phyloP scores from a whole-genome alignment of 2,329 filamentous ascomycete genomes.

The Sporothrix pseudoabietina region DNA sequence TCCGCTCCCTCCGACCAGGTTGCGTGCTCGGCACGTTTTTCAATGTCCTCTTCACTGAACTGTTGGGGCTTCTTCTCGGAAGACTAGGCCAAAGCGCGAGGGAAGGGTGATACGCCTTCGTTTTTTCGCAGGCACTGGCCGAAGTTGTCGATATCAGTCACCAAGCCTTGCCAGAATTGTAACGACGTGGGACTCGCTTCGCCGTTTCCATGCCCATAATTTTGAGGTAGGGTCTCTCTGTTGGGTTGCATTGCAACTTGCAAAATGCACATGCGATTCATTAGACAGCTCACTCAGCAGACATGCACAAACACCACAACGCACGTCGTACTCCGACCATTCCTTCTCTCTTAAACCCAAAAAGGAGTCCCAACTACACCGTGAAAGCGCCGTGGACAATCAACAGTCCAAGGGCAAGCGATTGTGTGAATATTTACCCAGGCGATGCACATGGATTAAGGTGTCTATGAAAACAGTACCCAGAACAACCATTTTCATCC shows the following conservation, averaged over 20 bases:
- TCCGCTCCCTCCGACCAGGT: conserved; percentile 4
- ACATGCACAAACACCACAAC: not conserved
- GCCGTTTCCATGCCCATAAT: conserved; percentile 15
- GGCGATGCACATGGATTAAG: not conserved
- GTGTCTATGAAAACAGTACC: not conserved
- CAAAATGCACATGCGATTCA: conserved; percentile 8
- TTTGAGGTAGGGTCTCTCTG: not conserved
- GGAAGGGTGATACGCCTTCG: conserved; percentile 7
- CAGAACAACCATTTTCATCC: not conserved
- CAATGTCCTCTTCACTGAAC: not conserved
- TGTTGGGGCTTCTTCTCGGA: not conserved
- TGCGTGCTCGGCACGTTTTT: conserved; percentile 11
- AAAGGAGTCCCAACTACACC: not conserved
- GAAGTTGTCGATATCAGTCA: not conserved
- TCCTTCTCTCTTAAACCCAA: not conserved
- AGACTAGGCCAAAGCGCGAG: not conserved
- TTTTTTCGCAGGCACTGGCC: not conserved
- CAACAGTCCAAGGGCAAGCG: not conserved
- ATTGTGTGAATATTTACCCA: not conserved
- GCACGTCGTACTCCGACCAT: not conserved
- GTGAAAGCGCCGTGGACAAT: not conserved
- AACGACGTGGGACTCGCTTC: conserved; percentile 15
- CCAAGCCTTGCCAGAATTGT: conserved; percentile 1
- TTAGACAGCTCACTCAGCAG: not conserved
- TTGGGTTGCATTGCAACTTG: conserved; percentile 23